Evolutionary conservation across 139 green algal species (phyloP).

Genomic region (Nannochloris sp.): DNA sequence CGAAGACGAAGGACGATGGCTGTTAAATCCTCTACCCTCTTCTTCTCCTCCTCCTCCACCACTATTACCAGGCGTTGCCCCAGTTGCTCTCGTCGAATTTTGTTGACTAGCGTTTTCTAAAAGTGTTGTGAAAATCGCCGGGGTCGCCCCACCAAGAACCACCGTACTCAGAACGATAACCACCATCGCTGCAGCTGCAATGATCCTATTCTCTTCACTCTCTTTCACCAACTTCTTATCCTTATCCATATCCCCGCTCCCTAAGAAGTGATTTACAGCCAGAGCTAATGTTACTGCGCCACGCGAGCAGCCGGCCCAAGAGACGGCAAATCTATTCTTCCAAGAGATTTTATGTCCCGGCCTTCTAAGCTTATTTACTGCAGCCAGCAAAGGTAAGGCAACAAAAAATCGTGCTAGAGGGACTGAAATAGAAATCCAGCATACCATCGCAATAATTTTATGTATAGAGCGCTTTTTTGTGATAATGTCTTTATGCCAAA

Average conservation of each 20-base stretch:
- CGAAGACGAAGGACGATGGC: too few relatives aligned
- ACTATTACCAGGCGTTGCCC: too few relatives aligned
- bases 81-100: too few relatives aligned
- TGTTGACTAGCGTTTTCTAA: too few relatives aligned
- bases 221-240: too few relatives aligned
- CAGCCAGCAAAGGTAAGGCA: background rate
- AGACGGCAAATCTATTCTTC: background rate
- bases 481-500: slow-evolving; percentile 18
- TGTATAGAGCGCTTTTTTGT: background rate
- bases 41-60: too few relatives aligned
- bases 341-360: background rate
- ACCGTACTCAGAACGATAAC: background rate
- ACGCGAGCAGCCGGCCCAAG: background rate
- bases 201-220: background rate
- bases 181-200: background rate
- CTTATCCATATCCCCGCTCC: background rate
- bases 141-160: background rate
- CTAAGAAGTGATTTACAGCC: slow-evolving; percentile 6
- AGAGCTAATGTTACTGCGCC: slow-evolving; percentile 3
- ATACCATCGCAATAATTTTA: background rate
- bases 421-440: background rate
- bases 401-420: background rate
- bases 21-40: too few relatives aligned
- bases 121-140: background rate
- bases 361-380: background rate